Evolutionary conservation across 164 flowering plant genomes (phyloP).

Genomic region (Euptelea pleiosperma): DNA sequence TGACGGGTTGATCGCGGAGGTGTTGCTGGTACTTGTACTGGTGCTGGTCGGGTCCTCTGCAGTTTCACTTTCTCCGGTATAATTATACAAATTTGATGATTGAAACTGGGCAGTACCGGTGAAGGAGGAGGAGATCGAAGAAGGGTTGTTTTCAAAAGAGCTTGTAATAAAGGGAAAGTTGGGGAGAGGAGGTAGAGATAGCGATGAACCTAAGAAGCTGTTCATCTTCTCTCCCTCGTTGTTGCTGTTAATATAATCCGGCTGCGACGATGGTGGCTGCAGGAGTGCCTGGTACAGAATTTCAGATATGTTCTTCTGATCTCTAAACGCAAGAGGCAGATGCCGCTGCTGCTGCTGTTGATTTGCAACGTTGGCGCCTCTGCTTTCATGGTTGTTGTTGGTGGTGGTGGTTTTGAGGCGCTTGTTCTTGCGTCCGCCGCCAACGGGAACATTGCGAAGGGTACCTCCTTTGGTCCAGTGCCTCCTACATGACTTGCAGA

Average conservation of each 20-base stretch:
- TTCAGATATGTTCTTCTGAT: too few species aligned
- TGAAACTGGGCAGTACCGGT: slow-evolving; percentile 7
- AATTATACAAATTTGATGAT: slow-evolving; percentile 23
- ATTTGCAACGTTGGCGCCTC: slow-evolving; percentile 10
- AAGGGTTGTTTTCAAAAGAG: too few species aligned
- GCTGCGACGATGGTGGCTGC: slow-evolving; percentile 16
- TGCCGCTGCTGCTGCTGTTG: slow-evolving; percentile 11
- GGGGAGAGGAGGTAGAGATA: too few species aligned
- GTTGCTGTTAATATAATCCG: slow-evolving; percentile 10
- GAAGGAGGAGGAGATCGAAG: slow-evolving; percentile 21
- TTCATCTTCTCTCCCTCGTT: too few species aligned
- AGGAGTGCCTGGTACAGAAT: slow-evolving; percentile 24
- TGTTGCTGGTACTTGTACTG: too few species aligned
- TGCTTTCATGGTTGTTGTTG: slow-evolving; percentile 5
- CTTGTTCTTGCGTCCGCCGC: slow-evolving; percentile 78
- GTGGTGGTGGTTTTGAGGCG: slow-evolving; percentile 34
- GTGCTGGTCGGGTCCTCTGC: too few species aligned
- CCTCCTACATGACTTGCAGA: slow-evolving; percentile 77
- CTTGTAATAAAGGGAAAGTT: too few species aligned
- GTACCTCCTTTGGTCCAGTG: slow-evolving; percentile 91
- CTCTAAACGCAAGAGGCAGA: too few species aligned
- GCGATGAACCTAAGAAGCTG: slow-evolving; percentile 26
- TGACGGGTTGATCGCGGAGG: too few species aligned
- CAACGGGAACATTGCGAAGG: slow-evolving; percentile 75
- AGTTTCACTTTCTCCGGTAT: slow-evolving; percentile 14